These are phyloP conservation scores for Limnanthes douglasii DNA, from an alignment of 345 rosid species.

Conservation along the genomic window DNA sequence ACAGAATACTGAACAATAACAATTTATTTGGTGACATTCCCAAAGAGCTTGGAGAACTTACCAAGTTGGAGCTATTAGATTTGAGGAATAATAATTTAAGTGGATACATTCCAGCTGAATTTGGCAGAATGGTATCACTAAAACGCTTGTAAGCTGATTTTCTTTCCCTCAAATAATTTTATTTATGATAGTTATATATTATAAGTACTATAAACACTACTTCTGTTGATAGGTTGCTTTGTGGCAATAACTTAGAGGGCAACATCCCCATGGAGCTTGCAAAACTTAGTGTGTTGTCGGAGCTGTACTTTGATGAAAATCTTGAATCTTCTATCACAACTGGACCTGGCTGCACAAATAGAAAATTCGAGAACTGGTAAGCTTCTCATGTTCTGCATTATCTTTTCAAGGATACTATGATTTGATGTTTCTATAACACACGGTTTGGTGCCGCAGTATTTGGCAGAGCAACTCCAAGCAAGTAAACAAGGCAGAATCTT, in stretches of 20 bases:
- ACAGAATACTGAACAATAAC: conserved; percentile 29
- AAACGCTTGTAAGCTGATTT: conserved; percentile 39
- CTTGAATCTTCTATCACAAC: conserved; percentile 8
- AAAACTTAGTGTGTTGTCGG: conserved; percentile 23
- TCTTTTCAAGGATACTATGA: too few relatives aligned
- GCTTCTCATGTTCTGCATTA: too few relatives aligned
- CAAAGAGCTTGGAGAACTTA: conserved; percentile 38
- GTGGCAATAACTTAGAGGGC: conserved; percentile 34
- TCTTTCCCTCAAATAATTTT: too few relatives aligned
- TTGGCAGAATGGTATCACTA: conserved; percentile 22
- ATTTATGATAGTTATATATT: not conserved
- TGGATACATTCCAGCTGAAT: conserved; percentile 39
- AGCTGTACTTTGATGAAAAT: conserved; percentile 29
- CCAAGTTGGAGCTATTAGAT: conserved; percentile 35
- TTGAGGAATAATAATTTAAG: conserved; percentile 38
- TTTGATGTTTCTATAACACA: too few relatives aligned
- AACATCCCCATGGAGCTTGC: conserved; percentile 21
- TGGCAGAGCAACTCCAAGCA: conserved; percentile 24
- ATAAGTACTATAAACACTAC: conserved; percentile 3
- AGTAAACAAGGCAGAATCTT: conserved; percentile 14
- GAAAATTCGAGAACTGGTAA: conserved; percentile 43
- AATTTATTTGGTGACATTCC: conserved; percentile 39
- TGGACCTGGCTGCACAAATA: conserved; percentile 15
- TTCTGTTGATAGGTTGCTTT: conserved; percentile 59
- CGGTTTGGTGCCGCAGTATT: too few relatives aligned